Conservation (phyloP, 1,139 yeast species). For the Geotrichum europaeum region DNA sequence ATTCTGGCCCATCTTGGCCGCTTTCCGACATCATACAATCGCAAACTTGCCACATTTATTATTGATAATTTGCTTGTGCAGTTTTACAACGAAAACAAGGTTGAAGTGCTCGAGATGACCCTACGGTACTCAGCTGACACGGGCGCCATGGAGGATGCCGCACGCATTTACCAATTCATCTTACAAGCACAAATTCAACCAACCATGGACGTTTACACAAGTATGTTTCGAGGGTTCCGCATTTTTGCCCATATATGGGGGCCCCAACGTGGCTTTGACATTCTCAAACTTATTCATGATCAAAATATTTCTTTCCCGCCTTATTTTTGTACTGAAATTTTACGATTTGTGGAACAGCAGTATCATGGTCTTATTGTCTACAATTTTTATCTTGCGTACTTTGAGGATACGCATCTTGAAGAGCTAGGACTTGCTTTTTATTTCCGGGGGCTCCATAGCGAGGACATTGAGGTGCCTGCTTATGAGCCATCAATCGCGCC, state of each 20-base stretch:
- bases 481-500: constrained; percentile 7
- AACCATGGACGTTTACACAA: constrained; percentile 17
- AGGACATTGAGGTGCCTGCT: constrained; percentile 8
- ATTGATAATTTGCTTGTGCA: constrained; percentile 19
- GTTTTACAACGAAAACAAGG: constrained; percentile 17
- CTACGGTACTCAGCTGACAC: constrained; percentile 24
- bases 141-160: constrained; percentile 25
- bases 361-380: constrained; percentile 22
- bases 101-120: constrained; percentile 18
- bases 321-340: constrained; percentile 22
- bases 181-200: constrained; percentile 21
- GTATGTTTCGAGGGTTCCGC: constrained; percentile 27
- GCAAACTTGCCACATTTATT: constrained; percentile 10
- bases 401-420: constrained; percentile 10
- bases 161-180: constrained; percentile 24
- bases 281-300: constrained; percentile 19
- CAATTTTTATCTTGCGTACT: constrained; percentile 20
- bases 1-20: constrained; percentile 10
- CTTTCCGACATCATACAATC: not conserved
- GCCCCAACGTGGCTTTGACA: constrained; percentile 25
- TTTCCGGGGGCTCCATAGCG: constrained; percentile 4
- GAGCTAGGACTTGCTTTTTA: constrained; percentile 16
- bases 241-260: constrained; percentile 16
- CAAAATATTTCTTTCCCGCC: constrained; percentile 17
- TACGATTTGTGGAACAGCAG: constrained; percentile 21